Conservation (phyloP, 768 basidiomycete species). For the Mycena latifolia region DNA sequence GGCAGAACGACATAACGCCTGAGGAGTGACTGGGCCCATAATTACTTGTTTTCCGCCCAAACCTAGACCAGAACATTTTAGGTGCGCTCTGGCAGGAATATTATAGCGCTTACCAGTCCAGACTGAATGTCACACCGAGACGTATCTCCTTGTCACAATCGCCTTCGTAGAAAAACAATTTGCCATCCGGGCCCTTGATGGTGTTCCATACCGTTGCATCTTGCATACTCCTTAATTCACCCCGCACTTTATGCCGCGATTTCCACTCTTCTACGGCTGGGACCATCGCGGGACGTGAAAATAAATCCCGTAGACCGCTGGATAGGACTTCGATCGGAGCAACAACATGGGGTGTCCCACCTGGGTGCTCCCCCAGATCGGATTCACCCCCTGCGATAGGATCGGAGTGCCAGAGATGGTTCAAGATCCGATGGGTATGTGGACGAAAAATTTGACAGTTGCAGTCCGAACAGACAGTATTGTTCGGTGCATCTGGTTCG, state of each 20-base stretch:
- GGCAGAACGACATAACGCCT: slow-evolving; percentile 31
- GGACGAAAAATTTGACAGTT: neutral
- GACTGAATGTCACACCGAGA: slow-evolving; percentile 34
- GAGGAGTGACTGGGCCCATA: slow-evolving; percentile 40
- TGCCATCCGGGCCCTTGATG: slow-evolving; percentile 24
- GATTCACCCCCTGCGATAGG: neutral
- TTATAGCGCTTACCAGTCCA: slow-evolving; percentile 33
- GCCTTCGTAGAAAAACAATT: slow-evolving; percentile 28
- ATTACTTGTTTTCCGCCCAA: slow-evolving; percentile 31
- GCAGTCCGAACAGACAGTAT: neutral
- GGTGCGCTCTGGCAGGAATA: neutral
- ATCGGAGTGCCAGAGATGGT: neutral
- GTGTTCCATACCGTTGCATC: slow-evolving; percentile 33
- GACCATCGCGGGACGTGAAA: slow-evolving; percentile 26
- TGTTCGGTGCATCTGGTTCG: neutral
- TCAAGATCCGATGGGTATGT: neutral
- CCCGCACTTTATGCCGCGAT: neutral
- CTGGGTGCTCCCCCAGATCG: neutral
- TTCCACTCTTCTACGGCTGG: slow-evolving; percentile 29
- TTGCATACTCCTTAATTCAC: slow-evolving; percentile 16
- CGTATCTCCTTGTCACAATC: slow-evolving; percentile 29
- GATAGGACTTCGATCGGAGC: slow-evolving; percentile 35
- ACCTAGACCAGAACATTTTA: slow-evolving; percentile 3
- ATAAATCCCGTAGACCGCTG: slow-evolving; percentile 12
- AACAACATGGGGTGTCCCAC: slow-evolving; percentile 17